phyloP scores from a whole-genome alignment of 2,329 filamentous ascomycete genomes.

The Rosellinia necatrix region DNA sequence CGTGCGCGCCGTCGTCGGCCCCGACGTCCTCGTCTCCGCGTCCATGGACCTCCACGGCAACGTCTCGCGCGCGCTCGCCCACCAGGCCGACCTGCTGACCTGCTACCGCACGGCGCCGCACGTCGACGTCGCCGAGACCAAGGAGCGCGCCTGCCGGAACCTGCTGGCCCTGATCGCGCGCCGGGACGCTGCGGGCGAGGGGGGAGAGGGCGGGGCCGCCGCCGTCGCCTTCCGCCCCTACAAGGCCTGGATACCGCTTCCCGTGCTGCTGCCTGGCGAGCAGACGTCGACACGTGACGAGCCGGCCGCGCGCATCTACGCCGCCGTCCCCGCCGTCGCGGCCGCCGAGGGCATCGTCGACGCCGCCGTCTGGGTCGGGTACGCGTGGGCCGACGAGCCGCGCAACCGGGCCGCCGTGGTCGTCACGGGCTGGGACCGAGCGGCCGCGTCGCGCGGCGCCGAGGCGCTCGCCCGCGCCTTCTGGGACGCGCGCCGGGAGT shows the following conservation, averaged over 20 bases:
- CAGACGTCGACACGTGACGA: slow-evolving; percentile 60
- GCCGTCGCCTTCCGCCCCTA: slow-evolving; percentile 47
- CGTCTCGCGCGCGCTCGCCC: slow-evolving; percentile 53
- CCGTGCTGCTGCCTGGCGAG: slow-evolving; percentile 57
- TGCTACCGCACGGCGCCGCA: slow-evolving; percentile 60
- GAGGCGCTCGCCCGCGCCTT: slow-evolving; percentile 52
- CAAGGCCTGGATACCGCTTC: slow-evolving; percentile 58
- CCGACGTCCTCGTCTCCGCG: slow-evolving; percentile 53
- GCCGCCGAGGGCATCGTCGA: slow-evolving; percentile 49
- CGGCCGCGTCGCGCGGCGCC: slow-evolving; percentile 45
- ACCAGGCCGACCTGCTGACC: slow-evolving; percentile 56
- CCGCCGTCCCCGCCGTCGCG: slow-evolving; percentile 50
- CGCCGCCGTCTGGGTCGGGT: slow-evolving; percentile 60
- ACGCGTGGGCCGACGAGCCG: slow-evolving; percentile 60
- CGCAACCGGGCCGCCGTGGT: slow-evolving; percentile 55
- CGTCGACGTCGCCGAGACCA: slow-evolving; percentile 55
- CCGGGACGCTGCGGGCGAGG: slow-evolving; percentile 25
- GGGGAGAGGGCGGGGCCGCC: no score
- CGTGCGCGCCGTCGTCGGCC: slow-evolving; percentile 50
- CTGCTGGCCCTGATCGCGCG: slow-evolving; percentile 47
- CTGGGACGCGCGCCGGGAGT: slow-evolving; percentile 52
- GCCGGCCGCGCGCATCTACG: slow-evolving; percentile 56
- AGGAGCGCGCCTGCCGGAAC: slow-evolving; percentile 55
- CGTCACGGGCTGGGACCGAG: slow-evolving; percentile 55
- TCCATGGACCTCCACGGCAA: slow-evolving; percentile 63